Evolutionary conservation across 495 filamentous ascomycete species (phyloP).

Genomic region (Copromyces sp.): DNA sequence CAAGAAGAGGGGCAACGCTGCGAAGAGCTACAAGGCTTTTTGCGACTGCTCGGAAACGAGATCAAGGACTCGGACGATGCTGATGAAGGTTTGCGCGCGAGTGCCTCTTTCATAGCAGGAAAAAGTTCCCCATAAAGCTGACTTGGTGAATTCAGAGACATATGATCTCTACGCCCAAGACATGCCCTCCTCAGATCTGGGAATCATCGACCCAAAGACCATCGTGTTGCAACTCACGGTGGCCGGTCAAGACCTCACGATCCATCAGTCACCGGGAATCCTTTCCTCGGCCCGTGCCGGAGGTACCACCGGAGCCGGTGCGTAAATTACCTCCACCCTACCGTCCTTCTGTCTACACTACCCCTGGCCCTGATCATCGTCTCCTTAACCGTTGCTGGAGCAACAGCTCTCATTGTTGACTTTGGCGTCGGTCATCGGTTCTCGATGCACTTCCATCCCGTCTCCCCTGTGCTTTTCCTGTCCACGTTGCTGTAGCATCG

Average conservation of each 20-base stretch:
- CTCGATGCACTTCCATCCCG: not conserved
- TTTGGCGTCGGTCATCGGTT: not conserved
- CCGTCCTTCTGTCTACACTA: no score
- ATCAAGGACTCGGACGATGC: conserved; percentile 4
- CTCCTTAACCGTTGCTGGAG: not conserved
- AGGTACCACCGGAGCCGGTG: conserved; percentile 88
- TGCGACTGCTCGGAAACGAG: conserved; percentile 5
- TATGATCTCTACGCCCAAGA: conserved; percentile 74
- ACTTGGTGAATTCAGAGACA: conserved; percentile 49
- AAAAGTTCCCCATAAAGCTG: not conserved
- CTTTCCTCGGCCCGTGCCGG: conserved; percentile 65
- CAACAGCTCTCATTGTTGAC: not conserved
- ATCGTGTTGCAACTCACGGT: conserved; percentile 57
- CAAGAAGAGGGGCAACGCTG: not conserved
- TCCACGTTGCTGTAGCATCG: not conserved
- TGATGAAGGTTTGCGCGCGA: conserved; percentile 7
- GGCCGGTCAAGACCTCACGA: conserved; percentile 57
- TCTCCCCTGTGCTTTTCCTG: not conserved
- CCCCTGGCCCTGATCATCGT: not conserved
- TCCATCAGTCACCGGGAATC: conserved; percentile 77
- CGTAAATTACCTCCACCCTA: conserved; percentile 14
- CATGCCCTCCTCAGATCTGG: conserved; percentile 68
- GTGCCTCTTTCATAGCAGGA: not conserved
- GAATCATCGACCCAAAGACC: conserved; percentile 68
- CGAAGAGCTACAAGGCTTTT: conserved; percentile 8